Conservation (phyloP, 2,329 filamentous ascomycete species). For the Scytalidium sp. region DNA sequence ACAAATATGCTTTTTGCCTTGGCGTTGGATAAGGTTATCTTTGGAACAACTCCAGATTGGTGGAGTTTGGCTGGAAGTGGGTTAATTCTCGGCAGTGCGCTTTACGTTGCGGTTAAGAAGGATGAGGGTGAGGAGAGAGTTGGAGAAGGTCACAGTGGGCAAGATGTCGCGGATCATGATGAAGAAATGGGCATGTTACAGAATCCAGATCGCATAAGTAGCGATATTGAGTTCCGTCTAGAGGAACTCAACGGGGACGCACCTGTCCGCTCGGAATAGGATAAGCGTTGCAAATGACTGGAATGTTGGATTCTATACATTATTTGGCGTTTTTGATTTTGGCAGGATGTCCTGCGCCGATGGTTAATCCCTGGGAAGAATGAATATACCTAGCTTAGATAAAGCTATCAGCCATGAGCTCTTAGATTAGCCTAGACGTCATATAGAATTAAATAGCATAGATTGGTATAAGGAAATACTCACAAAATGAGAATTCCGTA, state of each 20-base stretch:
- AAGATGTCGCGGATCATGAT: conserved; percentile 3
- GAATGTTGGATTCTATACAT: too few relatives aligned
- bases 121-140: conserved; percentile 2
- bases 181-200: conserved; percentile 15
- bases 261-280: neutral
- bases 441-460: neutral
- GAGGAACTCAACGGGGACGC: neutral
- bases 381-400: neutral
- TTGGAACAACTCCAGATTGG: conserved; percentile 54
- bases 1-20: conserved; percentile 69
- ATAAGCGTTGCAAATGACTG: too few relatives aligned
- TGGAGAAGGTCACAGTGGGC: neutral
- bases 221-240: neutral
- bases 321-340: too few relatives aligned
- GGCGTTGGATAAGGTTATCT: conserved; percentile 60
- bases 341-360: neutral
- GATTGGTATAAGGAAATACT: neutral
- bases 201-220: too few relatives aligned
- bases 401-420: neutral
- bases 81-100: conserved; percentile 62
- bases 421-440: neutral
- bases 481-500: too few relatives aligned
- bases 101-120: conserved; percentile 55
- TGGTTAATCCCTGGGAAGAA: too few relatives aligned
- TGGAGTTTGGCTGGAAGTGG: conserved; percentile 59